Evolutionary conservation across 106 monocot species (phyloP), one percentile per base, ranked within the genome.

Genomic region (Allium sativum): DNA sequence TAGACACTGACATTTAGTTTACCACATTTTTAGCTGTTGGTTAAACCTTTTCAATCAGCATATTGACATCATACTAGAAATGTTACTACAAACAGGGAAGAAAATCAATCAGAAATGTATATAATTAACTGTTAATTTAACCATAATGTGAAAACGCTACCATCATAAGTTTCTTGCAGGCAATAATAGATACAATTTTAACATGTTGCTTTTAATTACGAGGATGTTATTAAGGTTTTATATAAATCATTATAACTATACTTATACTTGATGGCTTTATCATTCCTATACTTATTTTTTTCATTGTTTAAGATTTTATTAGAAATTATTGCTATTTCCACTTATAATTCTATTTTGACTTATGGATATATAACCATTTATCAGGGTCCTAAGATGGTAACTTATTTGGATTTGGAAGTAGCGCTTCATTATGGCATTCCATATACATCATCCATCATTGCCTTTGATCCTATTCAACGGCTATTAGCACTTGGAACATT

Each of bases 401-500:
- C 48, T 48, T 54, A 89, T 19, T 56, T 80, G 64, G 64, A 85
- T 46, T 45, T 85, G 18, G 83, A 79, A 73, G 60, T 91, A 60
- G 69, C 69, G 41, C 53, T 82, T 21, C 96, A 98, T 60, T 88
- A 82, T 74, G 96, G 96, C 52, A 80, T 91, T 52, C 96, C 96
- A 21, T 78, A 74, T 63, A 88, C 96, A 54, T 53, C 96, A 63
- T 91, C 96, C 45, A 74, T 80, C 70, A 65, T 98, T 56, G 84
- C 91, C 61, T 91, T 90, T 74, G 96, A 98, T 44, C 84, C 91
- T 8, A 63, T 98, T 46, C 96, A 98, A 67, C 79, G 91, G 15
- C 78, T 91, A 48, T 66, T 98, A 65, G 96, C 96, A 14, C 70
- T 98, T 58, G 96, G 91, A 73, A 91, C 96, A 52, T 61, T 98